phyloP scores from a whole-genome alignment of 495 filamentous ascomycete genomes.

The Penicillium cinerascens region DNA sequence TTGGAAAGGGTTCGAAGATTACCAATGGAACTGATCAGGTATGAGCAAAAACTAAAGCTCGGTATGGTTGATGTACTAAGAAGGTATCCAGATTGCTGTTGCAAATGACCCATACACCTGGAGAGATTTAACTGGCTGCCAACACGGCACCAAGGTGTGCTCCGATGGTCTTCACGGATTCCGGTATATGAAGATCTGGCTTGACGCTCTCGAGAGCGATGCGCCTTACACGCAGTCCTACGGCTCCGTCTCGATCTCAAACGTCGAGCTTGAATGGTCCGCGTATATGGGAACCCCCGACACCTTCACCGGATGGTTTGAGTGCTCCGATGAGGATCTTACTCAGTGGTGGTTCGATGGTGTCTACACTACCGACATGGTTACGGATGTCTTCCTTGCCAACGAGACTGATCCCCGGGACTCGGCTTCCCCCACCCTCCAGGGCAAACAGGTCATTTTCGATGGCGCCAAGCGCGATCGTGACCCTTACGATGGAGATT shows the following conservation, averaged over 20 bases:
- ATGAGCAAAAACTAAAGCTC: not conserved
- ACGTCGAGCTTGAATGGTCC: conserved; percentile 35
- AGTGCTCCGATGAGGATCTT: conserved; percentile 42
- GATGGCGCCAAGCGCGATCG: conserved; percentile 49
- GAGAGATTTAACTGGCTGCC: conserved; percentile 38
- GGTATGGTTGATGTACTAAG: not conserved
- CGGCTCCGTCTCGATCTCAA: conserved; percentile 34
- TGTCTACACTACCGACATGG: conserved; percentile 45
- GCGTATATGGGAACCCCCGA: conserved; percentile 41
- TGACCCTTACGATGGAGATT: conserved; percentile 47
- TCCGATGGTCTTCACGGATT: conserved; percentile 48
- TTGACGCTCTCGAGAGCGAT: conserved; percentile 38
- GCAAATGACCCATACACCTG: conserved; percentile 33
- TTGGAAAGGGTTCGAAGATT: conserved; percentile 1
- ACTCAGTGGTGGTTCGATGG: conserved; percentile 50
- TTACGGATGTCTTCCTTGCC: conserved; percentile 33
- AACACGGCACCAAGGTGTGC: conserved; percentile 36
- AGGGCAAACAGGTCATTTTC: conserved; percentile 39
- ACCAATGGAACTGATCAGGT: conserved; percentile 14
- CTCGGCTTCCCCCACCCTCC: conserved; percentile 32
- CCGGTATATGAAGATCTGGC: conserved; percentile 43
- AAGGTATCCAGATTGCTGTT: conserved; percentile 31
- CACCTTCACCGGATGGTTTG: conserved; percentile 46
- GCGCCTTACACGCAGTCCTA: conserved; percentile 36
- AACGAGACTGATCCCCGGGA: conserved; percentile 37